Conservation (phyloP, 768 basidiomycete species). For the Crassisporium funariophilum region DNA sequence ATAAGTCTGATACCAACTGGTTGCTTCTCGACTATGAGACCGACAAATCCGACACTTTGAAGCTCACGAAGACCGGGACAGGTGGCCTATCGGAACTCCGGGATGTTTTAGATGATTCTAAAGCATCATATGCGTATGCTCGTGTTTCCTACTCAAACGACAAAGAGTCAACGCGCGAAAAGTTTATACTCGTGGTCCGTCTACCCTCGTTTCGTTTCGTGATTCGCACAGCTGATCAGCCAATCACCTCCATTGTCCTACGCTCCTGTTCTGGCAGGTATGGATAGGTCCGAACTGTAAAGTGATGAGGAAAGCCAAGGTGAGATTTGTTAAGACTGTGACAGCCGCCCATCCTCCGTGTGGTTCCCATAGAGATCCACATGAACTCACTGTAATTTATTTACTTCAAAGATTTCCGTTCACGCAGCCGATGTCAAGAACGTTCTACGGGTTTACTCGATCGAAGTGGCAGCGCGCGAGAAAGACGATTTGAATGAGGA, state of each 20-base stretch:
- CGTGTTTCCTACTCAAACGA: conserved; percentile 86
- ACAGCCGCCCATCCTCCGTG: conserved; percentile 17
- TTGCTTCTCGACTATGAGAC: conserved; percentile 86
- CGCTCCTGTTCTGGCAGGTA: conserved; percentile 37
- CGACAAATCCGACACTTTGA: conserved; percentile 81
- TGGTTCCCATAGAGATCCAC: conserved; percentile 36
- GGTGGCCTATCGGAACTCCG: conserved; percentile 81
- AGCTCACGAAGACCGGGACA: conserved; percentile 75
- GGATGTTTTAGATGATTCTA: conserved; percentile 66
- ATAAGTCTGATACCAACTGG: conserved; percentile 91
- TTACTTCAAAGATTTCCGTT: conserved; percentile 74
- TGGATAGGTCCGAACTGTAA: conserved; percentile 86
- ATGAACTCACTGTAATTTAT: conserved; percentile 19
- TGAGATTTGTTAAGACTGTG: conserved; percentile 40
- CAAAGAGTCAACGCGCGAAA: conserved; percentile 85
- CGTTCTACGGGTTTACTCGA: conserved; percentile 75
- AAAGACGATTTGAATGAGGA: conserved; percentile 86
- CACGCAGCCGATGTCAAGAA: conserved; percentile 87
- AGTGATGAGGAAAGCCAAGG: conserved; percentile 92
- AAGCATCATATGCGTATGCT: conserved; percentile 83
- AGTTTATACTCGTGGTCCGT: conserved; percentile 76
- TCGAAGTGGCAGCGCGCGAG: conserved; percentile 86
- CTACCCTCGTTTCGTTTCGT: conserved; percentile 13
- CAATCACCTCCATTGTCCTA: conserved; percentile 22
- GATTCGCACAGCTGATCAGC: conserved; percentile 23